Base-by-base conservation (phyloP, 1,139 yeast species). In the Yamadazyma buinensis region DNA sequence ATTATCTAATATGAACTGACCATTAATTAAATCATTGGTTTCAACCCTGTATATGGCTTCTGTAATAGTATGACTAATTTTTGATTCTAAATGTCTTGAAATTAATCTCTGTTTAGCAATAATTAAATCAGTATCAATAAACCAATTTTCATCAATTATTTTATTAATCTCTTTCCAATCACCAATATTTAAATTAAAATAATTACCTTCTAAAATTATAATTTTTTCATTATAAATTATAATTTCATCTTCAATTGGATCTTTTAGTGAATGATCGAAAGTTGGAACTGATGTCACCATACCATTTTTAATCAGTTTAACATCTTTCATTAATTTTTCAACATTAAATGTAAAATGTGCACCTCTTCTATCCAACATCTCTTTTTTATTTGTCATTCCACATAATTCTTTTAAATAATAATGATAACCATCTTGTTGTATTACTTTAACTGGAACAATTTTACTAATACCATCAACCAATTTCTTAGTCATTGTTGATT, bases 341-440 rank as follows among this genome's bases (percentile, higher is more conserved):
- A 84, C 73, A 52, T 88, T 88, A 59, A 90, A 90, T 0, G 97
- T 87, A 49, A 73, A 77, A 1, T 95, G 94, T 0, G 96, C 84
- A 0, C 97, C 97, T 36, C 97, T 71, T 44, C 87, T 64, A 28
- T 62, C 56, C 30, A 78, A 61, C 0, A 95, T 94, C 27, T 61
- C 65, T 4, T 51, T 64, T 0, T 85, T 68, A 59, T 36, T 26
- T 2, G 15, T 18, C 32, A 36, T 26, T 13, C 23, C 19, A 2
- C 44, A 48, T 14, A 64, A 48, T 26, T 37, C 37, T n/a, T 33
- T 32, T 13, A 26, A 7, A 23, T 36, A 36, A 21, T 32, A 32
- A 28, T 36, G 39, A 23, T 21, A 36, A 9, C 97, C 97, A 59
- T 90, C 97, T 81, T 67, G 73, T n/a, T 73, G 64, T 21, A 34